phyloP scores from a whole-genome alignment of 1,284 basidiomycete species.

The Sparassis latifolia region DNA sequence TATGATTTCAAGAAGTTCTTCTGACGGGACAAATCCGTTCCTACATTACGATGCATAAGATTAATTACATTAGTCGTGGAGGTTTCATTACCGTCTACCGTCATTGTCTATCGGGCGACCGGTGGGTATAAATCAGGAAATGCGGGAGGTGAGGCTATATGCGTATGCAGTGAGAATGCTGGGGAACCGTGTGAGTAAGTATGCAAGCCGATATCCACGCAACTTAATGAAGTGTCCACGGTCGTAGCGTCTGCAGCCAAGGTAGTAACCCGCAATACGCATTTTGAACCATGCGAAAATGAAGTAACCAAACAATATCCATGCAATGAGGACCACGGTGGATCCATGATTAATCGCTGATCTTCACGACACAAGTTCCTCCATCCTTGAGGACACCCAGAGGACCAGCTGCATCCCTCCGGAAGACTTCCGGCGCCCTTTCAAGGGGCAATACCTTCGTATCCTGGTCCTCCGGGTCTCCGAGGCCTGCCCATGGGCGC shows the following conservation, averaged over 20 bases:
- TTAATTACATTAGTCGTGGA: conserved; percentile 1
- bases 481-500: conserved; percentile 24
- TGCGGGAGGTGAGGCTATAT: no score
- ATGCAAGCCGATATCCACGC: not conserved
- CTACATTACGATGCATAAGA: not conserved
- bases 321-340: not conserved
- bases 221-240: not conserved
- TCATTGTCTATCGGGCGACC: conserved; percentile 1
- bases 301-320: not conserved
- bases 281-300: no score
- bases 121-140: conserved; percentile 2
- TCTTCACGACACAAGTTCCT: conserved; percentile 29
- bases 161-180: not conserved
- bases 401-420: conserved; percentile 20
- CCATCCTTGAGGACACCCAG: conserved; percentile 25
- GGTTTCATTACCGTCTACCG: conserved; percentile 1
- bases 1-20: conserved; percentile 56
- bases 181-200: not conserved
- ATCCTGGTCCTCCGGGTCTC: conserved; percentile 28
- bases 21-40: conserved; percentile 13
- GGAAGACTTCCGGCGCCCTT: conserved; percentile 51
- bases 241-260: not conserved
- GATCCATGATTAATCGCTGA: conserved; percentile 14
- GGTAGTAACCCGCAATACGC: no score
- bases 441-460: conserved; percentile 44